Base-by-base conservation (phyloP, 139 green algal species). In the Chlorella vulgaris region DNA sequence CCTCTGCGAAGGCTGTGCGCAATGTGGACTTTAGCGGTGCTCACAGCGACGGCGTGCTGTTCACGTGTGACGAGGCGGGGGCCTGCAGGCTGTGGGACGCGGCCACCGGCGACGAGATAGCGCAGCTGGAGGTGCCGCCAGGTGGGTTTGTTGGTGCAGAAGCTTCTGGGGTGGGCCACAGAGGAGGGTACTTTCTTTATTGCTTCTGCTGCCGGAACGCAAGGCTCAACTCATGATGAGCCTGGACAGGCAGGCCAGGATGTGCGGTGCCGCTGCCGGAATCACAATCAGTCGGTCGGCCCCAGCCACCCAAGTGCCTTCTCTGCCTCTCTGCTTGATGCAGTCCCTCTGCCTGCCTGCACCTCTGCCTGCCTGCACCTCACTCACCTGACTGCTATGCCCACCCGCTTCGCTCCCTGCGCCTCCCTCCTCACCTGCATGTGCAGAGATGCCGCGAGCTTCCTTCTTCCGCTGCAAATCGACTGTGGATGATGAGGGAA, bases 401-500 rank as follows among this genome's bases (percentile, higher is more conserved):
- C n/a, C n/a, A n/a, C n/a, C n/a, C n/a, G n/a, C n/a, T n/a, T n/a
- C n/a, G n/a, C n/a, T n/a, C n/a, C n/a, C n/a, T n/a, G n/a, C n/a
- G n/a, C n/a, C n/a, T n/a, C n/a, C n/a, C 65, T 50, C 7, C 35
- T 18, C 65, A 43, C 65, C 33, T 71, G 35, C 42, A 7, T 21
- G 40, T 28, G 73, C 80, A 79, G 84, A 88, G 61, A 80, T 86
- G 62, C 80, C 84, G n/a, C 63, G 80, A 26, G 53, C 69, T 38
- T 76, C 78, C 36, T 76, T 87, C 63, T 87, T 87, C 71, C 67
- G 69, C 26, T 87, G 83, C 77, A 68, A 78, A 15, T 66, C 83
- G 22, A 40, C 60, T 3, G 55, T 61, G 24, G 84, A 86, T 4
- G 69, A 58, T 15, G 60, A 69, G 7, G 80, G 51, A 10, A 80